Base-by-base conservation (phyloP, 164 flowering plant species). In the Macadamia tetraphylla region DNA sequence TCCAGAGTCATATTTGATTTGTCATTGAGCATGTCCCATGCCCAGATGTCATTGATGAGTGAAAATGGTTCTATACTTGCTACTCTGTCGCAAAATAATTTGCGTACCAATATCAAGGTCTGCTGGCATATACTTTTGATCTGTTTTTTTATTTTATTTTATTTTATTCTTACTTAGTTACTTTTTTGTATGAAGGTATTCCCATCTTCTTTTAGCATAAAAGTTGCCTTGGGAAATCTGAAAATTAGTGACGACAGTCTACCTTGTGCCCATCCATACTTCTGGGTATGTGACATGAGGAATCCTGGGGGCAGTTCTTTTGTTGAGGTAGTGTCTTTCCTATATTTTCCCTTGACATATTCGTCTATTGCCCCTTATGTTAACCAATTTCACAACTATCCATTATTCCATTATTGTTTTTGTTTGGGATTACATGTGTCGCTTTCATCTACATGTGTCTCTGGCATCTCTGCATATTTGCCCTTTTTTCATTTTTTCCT, bases 271-370 rank as follows among this genome's bases (percentile, higher is more conserved):
- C 99, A 94, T 76, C 64, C 79, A 59, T 94, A 92, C 74, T 92
- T 80, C 76, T 92, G 97, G 97, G 83, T 83, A 32, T 94, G 99
- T 79, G 99, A 94, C 76, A 94, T 94, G 99, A 85, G 99, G 72
- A 87, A 92, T 84, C 95, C 94, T 58, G 91, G 94, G 29, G 97
- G 97, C 51, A 89, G 85, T 71, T 94, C 99, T 12, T 94, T 94
- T 86, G 94, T 94, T 71, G 97, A 94, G 97, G 98, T 94, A 83
- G 52, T 55, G 17, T 29, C 55, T 73, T 29, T 64, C 60, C 31
- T 52, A 35, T 23, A 35, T 10, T 5, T 65, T 58, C 15, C 51
- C 48, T 64, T n/a, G 23, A 63, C 31, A 63, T 17, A 44, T 49
- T 18, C 49, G 30, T 63, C 12, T 6, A 35, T 32, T 13, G 9